phyloP scores from a whole-genome alignment of 306 rosid species.

The Casuarina cunninghamiana region DNA sequence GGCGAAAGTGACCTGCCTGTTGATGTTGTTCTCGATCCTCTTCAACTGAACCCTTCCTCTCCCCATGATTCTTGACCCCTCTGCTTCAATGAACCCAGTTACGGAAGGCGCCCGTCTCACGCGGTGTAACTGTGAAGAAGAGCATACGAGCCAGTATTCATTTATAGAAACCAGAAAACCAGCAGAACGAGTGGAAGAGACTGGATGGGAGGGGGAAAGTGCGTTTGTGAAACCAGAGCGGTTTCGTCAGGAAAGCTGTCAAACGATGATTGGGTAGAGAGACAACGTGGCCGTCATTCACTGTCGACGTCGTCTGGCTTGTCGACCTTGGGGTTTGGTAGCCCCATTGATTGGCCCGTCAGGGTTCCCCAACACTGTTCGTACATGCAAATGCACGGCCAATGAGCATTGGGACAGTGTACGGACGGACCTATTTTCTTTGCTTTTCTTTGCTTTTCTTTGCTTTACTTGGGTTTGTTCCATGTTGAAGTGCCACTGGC shows the following conservation, averaged over 20 bases:
- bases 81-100: background rate
- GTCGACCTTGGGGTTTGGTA: background rate
- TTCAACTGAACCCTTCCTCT: slow-evolving; percentile 88
- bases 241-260: slow-evolving; percentile 69
- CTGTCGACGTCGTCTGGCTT: too few species aligned
- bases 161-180: slow-evolving; percentile 22
- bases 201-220: background rate
- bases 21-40: slow-evolving; percentile 94
- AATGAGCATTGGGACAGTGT: too few species aligned
- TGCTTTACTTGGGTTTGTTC: too few species aligned
- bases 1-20: slow-evolving; percentile 85
- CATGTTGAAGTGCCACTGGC: too few species aligned
- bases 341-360: too few species aligned
- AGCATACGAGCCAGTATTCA: background rate
- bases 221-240: slow-evolving; percentile 45
- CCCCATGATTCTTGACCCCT: slow-evolving; percentile 45
- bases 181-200: background rate
- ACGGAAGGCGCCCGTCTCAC: too few species aligned
- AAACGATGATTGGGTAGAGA: slow-evolving; percentile 34
- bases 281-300: slow-evolving; percentile 10
- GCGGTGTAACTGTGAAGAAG: background rate
- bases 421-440: too few species aligned
- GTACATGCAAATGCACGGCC: too few species aligned
- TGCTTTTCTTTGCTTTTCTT: too few species aligned
- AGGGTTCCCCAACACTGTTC: too few species aligned